Percentiles rank a stretch among this genome's conserved stretches.
Conservation (phyloP, 495 filamentous ascomycete genomes). For the Penicillium waksmanii region DNA sequence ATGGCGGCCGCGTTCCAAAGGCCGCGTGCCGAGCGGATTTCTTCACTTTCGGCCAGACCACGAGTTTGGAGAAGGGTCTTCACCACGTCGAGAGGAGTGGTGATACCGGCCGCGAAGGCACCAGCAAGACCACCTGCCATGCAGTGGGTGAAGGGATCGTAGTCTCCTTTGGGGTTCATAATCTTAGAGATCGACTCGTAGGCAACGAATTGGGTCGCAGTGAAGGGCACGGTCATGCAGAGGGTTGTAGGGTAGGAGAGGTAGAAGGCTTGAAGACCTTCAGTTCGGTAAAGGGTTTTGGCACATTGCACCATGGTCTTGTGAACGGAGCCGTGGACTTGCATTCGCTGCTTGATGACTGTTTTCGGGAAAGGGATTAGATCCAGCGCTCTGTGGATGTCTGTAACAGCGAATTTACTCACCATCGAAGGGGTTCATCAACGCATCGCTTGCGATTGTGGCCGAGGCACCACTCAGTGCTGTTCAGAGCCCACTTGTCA, state of each 20-base stretch:
- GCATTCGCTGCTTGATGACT: conserved; percentile 99
- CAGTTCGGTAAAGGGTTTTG: conserved; percentile 78
- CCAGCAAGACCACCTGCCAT: conserved; percentile 89
- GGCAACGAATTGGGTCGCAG: conserved; percentile 91
- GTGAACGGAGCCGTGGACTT: conserved; percentile 93
- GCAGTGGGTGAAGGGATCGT: conserved; percentile 92
- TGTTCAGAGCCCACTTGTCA: conserved; percentile 37
- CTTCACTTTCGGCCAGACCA: conserved; percentile 76
- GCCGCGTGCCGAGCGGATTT: conserved; percentile 83
- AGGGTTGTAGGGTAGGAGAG: conserved; percentile 97
- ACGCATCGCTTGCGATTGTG: conserved; percentile 93
- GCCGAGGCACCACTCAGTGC: conserved; percentile 91
- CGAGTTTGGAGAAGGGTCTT: conserved; percentile 96
- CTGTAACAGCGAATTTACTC: conserved; percentile 29
- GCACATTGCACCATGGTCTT: conserved; percentile 84
- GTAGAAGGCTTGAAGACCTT: conserved; percentile 93
- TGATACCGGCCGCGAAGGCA: conserved; percentile 89
- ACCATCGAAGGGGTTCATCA: conserved; percentile 99
- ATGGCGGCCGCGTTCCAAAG: conserved; percentile 80
- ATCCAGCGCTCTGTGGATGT: background rate
- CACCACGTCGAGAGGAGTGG: conserved; percentile 95
- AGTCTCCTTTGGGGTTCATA: conserved; percentile 81
- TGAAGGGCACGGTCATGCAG: conserved; percentile 98
- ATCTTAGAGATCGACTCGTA: conserved; percentile 95
- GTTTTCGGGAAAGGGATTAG: conserved; percentile 3